Evolutionary conservation across 768 basidiomycete species (phyloP).

Genomic region (Gymnopilus dilepis): DNA sequence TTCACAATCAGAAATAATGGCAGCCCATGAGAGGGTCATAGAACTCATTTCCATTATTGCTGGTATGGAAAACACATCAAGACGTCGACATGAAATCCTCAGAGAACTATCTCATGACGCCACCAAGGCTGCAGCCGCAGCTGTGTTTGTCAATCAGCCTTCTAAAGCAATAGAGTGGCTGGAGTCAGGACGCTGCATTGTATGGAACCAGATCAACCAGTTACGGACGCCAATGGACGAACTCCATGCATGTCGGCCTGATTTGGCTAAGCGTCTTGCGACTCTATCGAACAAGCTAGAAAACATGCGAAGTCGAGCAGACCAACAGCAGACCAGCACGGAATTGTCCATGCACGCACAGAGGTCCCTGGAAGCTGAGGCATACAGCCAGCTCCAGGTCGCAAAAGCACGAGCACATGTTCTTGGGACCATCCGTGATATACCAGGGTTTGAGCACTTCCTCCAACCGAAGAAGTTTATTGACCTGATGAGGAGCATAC

Average conservation of each 20-base stretch:
- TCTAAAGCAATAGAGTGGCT: too few species aligned
- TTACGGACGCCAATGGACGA: constrained; percentile 11
- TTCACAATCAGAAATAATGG: too few species aligned
- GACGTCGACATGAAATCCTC: constrained; percentile 18
- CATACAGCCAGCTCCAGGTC: constrained; percentile 15
- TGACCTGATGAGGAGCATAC: neutral
- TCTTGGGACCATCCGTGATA: constrained; percentile 17
- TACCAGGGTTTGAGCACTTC: constrained; percentile 28
- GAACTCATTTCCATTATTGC: too few species aligned
- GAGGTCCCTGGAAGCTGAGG: neutral
- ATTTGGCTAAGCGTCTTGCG: constrained; percentile 4
- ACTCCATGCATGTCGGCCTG: neutral
- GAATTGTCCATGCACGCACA: neutral
- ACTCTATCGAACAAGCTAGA: constrained; percentile 1
- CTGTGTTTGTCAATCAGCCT: neutral
- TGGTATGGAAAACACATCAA: too few species aligned
- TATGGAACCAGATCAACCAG: too few species aligned
- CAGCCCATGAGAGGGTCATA: too few species aligned
- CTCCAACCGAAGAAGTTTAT: neutral
- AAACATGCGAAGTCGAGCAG: neutral
- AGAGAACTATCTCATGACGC: constrained; percentile 10
- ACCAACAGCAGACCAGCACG: neutral
- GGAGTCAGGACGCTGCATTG: too few species aligned
- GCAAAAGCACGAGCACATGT: constrained; percentile 23
- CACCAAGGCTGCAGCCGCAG: constrained; percentile 21